Base-by-base conservation (phyloP, 176 grass and related monocot genomes). In the Ananas comosus region DNA sequence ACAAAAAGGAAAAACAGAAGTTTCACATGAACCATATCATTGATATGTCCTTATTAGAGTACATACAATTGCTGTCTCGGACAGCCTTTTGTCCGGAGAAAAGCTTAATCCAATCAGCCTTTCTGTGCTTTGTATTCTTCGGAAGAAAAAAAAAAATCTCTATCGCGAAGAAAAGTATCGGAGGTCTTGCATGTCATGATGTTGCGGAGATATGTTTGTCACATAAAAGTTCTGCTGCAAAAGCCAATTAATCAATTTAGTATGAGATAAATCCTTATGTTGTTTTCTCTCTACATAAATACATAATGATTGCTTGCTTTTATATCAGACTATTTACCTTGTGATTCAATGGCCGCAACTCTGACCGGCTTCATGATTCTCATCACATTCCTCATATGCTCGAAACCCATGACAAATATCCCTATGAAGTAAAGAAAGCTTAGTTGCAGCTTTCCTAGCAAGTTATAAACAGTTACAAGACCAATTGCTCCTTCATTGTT, bases 371-470 rank as follows among this genome's bases (percentile, higher is more conserved):
- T 92, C 68, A 84, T 88, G 53, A 91, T 78, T 64, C 25, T 82
- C 52, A 91, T 65, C 65, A 79, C 59, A 72, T 89, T 91, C 82
- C 85, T 86, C 75, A 99, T 73, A 48, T 91, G 84, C 70, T 99
- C 80, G 78, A 86, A 88, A 66, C 82, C 86, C 87, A 91, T 91
- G 3, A 94, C 56, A 77, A 99, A 70, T 53, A 88, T 18, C 65
- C 94, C 95, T 75, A 99, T 80, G 61, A 99, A 65, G 77, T 86
- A 99, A 86, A 94, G 84, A 82, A 90, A 82, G 74, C 84, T 94
- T 25, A 94, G 80, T 84, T 93, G 90, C 77, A 99, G 78, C 82
- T 99, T 99, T 56, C 81, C 87, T 74, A 99, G 80, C 48, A 92
- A 73, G 78, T 85, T 90, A 83, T 88, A 93, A 65, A 82, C 65